Conservation (phyloP, 306 rosid species). For the Trifolium dubium region DNA sequence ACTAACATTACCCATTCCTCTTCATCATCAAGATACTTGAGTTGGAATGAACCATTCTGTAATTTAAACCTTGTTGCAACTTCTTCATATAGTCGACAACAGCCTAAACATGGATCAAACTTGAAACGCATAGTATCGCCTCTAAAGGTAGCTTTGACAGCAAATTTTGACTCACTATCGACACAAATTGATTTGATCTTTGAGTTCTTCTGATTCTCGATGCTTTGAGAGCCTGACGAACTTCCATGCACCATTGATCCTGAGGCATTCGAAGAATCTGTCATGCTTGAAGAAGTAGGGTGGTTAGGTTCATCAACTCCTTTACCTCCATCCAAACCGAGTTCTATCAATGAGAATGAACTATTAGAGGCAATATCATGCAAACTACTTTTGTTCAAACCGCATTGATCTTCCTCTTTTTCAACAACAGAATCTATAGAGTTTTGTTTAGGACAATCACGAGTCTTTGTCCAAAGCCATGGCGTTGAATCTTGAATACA, state of each 20-base stretch:
- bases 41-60: conserved; percentile 75
- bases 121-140: conserved; percentile 85
- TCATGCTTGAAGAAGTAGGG: conserved; percentile 63
- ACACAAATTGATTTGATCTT: conserved; percentile 46
- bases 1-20: conserved; percentile 96
- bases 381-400: conserved; percentile 37
- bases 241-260: conserved; percentile 56
- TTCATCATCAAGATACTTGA: conserved; percentile 87
- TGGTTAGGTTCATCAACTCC: conserved; percentile 60
- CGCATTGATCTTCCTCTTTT: conserved; percentile 39
- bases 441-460: conserved; percentile 42
- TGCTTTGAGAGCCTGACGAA: conserved; percentile 74
- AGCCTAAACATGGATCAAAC: conserved; percentile 71
- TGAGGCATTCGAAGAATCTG: conserved; percentile 70
- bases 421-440: conserved; percentile 42
- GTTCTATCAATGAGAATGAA: conserved; percentile 60
- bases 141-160: conserved; percentile 75
- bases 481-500: conserved; percentile 52
- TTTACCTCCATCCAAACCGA: conserved; percentile 44
- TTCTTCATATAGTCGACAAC: conserved; percentile 75
- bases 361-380: conserved; percentile 44
- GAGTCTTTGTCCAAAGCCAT: conserved; percentile 39
- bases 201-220: conserved; percentile 58
- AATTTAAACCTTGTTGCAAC: conserved; percentile 76
- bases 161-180: conserved; percentile 61